phyloP scores from a whole-genome alignment of 2,329 filamentous ascomycete species.

The Ceratocystis papillata region DNA sequence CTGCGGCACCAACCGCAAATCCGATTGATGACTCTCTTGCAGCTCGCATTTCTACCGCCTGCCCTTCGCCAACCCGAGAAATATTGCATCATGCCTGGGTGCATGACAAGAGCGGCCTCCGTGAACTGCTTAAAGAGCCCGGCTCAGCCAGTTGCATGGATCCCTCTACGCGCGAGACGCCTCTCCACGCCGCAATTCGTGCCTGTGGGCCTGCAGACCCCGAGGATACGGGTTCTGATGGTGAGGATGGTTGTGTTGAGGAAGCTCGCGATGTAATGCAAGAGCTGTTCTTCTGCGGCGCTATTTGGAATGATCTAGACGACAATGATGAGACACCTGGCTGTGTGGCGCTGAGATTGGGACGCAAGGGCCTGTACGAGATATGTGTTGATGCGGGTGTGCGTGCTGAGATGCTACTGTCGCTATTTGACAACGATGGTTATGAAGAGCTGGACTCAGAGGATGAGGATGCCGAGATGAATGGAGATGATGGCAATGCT shows the following conservation, averaged over 20 bases:
- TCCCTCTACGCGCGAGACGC: constrained; percentile 71
- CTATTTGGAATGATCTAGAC: constrained; percentile 96
- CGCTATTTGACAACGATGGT: constrained; percentile 54
- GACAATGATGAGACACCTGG: constrained; percentile 79
- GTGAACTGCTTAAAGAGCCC: constrained; percentile 54
- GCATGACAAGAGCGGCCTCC: constrained; percentile 55
- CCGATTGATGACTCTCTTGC: constrained; percentile 41
- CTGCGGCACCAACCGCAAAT: not conserved
- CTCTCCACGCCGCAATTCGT: constrained; percentile 83
- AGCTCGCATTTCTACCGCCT: constrained; percentile 43
- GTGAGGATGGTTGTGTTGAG: constrained; percentile 40
- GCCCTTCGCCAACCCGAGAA: constrained; percentile 41
- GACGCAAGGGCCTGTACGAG: constrained; percentile 61
- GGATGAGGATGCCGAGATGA: constrained; percentile 37
- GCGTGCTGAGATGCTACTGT: constrained; percentile 76
- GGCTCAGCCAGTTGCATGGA: constrained; percentile 68
- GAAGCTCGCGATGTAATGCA: constrained; percentile 57
- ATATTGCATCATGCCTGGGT: constrained; percentile 46
- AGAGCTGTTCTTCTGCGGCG: constrained; percentile 73
- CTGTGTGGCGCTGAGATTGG: constrained; percentile 65
- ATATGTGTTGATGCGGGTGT: constrained; percentile 83
- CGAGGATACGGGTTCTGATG: constrained; percentile 29
- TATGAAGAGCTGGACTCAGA: constrained; percentile 62
- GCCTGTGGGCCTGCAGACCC: constrained; percentile 44
- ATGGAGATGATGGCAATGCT: constrained; percentile 32